phyloP scores from a whole-genome alignment of 257 asterid species.

The Eucommia ulmoides region DNA sequence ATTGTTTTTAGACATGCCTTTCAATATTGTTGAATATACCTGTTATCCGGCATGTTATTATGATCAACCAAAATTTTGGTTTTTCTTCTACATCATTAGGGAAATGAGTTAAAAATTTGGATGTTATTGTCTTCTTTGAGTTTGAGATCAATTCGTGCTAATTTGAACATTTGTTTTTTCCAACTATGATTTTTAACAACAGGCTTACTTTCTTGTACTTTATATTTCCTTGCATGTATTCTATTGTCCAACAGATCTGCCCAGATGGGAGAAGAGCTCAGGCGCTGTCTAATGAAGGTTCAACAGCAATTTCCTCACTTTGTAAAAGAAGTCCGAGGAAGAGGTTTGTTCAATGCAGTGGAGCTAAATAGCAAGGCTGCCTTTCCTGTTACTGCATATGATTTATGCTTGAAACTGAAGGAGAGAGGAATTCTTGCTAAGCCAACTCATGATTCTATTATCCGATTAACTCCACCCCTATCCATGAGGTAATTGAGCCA shows the following conservation, averaged over 20 bases:
- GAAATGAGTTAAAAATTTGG: too few relatives aligned
- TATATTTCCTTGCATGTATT: too few relatives aligned
- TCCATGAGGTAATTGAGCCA: conserved; percentile 51
- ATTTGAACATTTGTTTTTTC: background rate
- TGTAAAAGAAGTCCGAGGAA: conserved; percentile 81
- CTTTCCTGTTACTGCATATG: conserved; percentile 69
- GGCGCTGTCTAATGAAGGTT: conserved; percentile 43
- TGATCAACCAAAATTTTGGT: too few relatives aligned
- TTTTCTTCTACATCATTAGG: too few relatives aligned
- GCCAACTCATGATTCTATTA: conserved; percentile 78
- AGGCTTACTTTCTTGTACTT: background rate
- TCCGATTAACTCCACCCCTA: conserved; percentile 85
- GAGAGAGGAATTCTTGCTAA: conserved; percentile 90
- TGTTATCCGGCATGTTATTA: too few relatives aligned
- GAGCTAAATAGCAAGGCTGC: conserved; percentile 66
- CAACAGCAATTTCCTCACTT: conserved; percentile 55
- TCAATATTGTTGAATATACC: too few relatives aligned
- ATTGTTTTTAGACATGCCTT: too few relatives aligned
- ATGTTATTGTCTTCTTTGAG: too few relatives aligned
- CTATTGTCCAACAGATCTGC: conserved; percentile 40
- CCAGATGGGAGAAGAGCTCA: conserved; percentile 56
- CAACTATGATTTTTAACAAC: background rate
- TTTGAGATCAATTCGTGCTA: too few relatives aligned
- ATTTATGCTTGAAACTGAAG: conserved; percentile 80
- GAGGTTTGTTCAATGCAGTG: conserved; percentile 83